Conservation (phyloP, 345 rosid species). For the Pistacia integerrima region DNA sequence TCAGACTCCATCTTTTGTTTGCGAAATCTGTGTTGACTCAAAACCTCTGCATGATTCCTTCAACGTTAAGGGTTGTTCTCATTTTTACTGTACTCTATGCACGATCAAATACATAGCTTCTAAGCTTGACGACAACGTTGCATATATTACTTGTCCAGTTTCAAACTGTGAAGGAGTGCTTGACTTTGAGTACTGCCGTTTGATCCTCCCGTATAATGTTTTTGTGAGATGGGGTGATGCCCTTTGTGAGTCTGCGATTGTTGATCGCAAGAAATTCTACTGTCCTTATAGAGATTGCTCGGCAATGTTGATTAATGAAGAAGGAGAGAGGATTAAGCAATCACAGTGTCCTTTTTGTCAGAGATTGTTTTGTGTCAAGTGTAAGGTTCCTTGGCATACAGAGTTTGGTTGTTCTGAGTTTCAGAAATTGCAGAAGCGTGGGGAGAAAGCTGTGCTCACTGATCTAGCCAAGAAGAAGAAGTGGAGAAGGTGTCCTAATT, state of each 20-base stretch:
- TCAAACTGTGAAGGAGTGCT: constrained; percentile 31
- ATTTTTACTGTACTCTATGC: constrained; percentile 52
- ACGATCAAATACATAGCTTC: constrained; percentile 46
- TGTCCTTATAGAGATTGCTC: constrained; percentile 64
- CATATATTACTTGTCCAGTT: constrained; percentile 36
- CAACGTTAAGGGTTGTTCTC: constrained; percentile 47
- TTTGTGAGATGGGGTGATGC: constrained; percentile 53
- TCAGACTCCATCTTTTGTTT: constrained; percentile 26
- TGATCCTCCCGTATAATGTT: constrained; percentile 42
- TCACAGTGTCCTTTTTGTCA: constrained; percentile 48
- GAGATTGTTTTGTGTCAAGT: constrained; percentile 49
- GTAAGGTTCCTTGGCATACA: constrained; percentile 58
- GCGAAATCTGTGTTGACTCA: constrained; percentile 55
- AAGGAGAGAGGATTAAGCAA: constrained; percentile 25
- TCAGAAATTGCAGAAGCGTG: constrained; percentile 40
- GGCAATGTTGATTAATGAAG: constrained; percentile 37
- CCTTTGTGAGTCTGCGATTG: constrained; percentile 49
- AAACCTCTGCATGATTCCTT: constrained; percentile 34
- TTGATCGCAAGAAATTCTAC: constrained; percentile 37
- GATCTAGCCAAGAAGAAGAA: constrained; percentile 42
- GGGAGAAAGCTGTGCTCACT: constrained; percentile 46
- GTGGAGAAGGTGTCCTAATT: constrained; percentile 52
- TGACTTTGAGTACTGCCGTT: constrained; percentile 41
- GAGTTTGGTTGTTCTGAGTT: constrained; percentile 40
- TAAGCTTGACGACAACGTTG: constrained; percentile 45